A percentile compares a stretch with the other conserved stretches of the same genome.
Conservation (phyloP, 1,139 yeast genomes). For the Nadsonia starkeyi-henricii region DNA sequence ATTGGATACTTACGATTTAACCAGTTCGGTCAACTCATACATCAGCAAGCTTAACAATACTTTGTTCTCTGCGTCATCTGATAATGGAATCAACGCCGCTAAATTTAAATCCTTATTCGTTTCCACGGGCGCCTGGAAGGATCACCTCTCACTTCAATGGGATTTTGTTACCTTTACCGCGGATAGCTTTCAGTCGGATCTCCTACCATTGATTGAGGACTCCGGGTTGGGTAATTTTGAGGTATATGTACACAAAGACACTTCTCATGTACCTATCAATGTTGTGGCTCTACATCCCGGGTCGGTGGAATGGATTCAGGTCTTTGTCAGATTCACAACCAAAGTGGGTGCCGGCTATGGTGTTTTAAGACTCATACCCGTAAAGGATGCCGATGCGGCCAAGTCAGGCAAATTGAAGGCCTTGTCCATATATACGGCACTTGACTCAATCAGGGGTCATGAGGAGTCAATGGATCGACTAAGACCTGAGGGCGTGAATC, state of each 20-base stretch:
- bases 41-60: not conserved
- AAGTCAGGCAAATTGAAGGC: constrained; percentile 19
- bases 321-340: constrained; percentile 23
- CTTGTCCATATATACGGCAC: constrained; percentile 23
- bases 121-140: not conserved
- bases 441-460: constrained; percentile 23
- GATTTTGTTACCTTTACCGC: constrained; percentile 3
- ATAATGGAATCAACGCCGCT: not conserved
- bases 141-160: constrained; percentile 2
- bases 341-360: constrained; percentile 26
- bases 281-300: constrained; percentile 1
- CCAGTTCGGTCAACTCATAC: not conserved
- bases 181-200: not conserved
- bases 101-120: not conserved
- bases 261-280: constrained; percentile 1
- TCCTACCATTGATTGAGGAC: not conserved
- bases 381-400: constrained; percentile 14
- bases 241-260: not conserved
- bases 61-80: not conserved
- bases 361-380: constrained; percentile 22
- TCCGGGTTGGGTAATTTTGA: not conserved
- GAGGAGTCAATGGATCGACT: constrained; percentile 23
- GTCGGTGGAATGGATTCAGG: constrained; percentile 14
- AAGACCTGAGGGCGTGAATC: constrained; percentile 28
- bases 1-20: not conserved